phyloP scores from a whole-genome alignment of 2,329 filamentous ascomycete genomes.

The Epichloe typhina region DNA sequence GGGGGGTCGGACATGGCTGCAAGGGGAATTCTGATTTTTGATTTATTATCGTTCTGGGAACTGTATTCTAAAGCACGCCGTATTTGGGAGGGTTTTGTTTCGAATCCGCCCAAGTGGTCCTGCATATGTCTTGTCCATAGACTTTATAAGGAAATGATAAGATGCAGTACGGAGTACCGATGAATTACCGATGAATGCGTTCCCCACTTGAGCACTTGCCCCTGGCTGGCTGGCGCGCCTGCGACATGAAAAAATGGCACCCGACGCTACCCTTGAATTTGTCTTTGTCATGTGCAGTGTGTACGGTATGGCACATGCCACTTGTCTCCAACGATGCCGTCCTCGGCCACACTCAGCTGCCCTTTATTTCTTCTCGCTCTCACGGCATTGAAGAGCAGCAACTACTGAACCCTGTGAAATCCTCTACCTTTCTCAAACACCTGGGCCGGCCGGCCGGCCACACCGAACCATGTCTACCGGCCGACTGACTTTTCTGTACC shows the following conservation, averaged over 20 bases:
- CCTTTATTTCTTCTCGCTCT: not conserved
- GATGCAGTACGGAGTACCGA: not conserved
- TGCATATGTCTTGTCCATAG: constrained; percentile 3
- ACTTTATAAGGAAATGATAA: constrained; percentile 3
- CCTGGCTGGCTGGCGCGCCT: not conserved
- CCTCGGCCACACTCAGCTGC: not conserved
- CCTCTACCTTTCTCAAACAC: not conserved
- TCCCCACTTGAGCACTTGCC: not conserved
- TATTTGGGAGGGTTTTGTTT: not conserved
- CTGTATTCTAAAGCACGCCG: constrained; percentile 8
- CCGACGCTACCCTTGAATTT: not conserved
- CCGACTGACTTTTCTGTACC: constrained; percentile 56
- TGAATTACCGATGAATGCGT: not conserved
- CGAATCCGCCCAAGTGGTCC: not conserved
- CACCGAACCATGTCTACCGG: constrained; percentile 19
- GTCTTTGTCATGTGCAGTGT: not conserved
- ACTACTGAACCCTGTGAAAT: not conserved
- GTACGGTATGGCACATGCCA: no score
- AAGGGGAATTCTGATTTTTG: constrained; percentile 1
- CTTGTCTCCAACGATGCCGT: not conserved
- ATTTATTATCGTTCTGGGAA: not conserved
- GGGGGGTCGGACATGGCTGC: constrained; percentile 5
- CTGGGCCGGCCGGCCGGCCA: not conserved
- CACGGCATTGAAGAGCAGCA: not conserved
- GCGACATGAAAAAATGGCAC: not conserved